Evolutionary conservation across 2,329 filamentous ascomycete genomes (phyloP).

Genomic region (Stemphylium lycopersici): DNA sequence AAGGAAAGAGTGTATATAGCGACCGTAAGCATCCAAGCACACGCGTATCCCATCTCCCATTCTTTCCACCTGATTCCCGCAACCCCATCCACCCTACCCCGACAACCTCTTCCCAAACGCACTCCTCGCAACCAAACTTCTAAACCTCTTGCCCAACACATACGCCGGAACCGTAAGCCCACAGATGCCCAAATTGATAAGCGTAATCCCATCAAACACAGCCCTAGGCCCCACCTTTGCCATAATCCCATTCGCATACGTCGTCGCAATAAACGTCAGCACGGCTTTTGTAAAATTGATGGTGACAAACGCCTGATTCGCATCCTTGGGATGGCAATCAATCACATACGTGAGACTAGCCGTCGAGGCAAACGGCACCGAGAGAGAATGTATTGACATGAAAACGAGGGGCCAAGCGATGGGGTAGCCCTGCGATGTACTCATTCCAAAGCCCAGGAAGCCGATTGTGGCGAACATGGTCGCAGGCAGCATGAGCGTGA

Average conservation of each 20-base stretch:
- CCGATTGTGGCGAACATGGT: constrained; percentile 45
- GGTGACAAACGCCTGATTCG: constrained; percentile 51
- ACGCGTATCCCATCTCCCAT: not conserved
- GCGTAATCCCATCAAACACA: constrained; percentile 73
- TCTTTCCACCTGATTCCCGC: not conserved
- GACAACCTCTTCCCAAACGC: constrained; percentile 27
- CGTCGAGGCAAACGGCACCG: constrained; percentile 47
- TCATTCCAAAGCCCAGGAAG: constrained; percentile 52
- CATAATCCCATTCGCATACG: constrained; percentile 79
- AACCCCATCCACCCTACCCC: not conserved
- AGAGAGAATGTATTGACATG: constrained; percentile 46
- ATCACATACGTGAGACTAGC: constrained; percentile 51
- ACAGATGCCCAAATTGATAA: constrained; percentile 76
- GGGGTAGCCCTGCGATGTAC: constrained; percentile 35
- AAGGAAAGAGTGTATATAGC: not conserved
- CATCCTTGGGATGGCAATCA: constrained; percentile 50
- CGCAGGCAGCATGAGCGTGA: constrained; percentile 43
- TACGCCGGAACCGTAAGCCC: constrained; percentile 73
- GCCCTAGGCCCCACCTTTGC: constrained; percentile 61
- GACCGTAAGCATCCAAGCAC: not conserved
- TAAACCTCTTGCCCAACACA: constrained; percentile 42
- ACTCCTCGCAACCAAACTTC: constrained; percentile 36
- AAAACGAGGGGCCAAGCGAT: constrained; percentile 43
- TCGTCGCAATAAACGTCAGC: constrained; percentile 68
- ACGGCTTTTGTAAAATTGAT: constrained; percentile 52